Evolutionary conservation across 192 early-diverging fungal genomes (phyloP).

Genomic region (Podila verticillata): DNA sequence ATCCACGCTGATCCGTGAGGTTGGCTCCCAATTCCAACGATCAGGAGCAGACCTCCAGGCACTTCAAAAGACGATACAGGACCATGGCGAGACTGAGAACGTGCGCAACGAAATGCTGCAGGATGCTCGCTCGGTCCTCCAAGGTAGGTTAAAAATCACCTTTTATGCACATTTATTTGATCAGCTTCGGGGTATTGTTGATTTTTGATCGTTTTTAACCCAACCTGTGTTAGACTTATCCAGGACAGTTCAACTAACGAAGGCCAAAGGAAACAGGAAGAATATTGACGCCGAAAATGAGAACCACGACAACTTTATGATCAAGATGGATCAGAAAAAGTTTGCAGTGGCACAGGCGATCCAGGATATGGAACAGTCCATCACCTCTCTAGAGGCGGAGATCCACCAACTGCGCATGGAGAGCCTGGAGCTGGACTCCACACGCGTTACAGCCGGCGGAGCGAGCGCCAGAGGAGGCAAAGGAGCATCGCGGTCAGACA

Average conservation of each 20-base stretch:
- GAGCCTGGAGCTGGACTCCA: slow-evolving; percentile 24
- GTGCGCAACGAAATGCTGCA: slow-evolving; percentile 18
- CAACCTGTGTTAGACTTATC: slow-evolving; percentile 14
- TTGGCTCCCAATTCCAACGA: slow-evolving; percentile 33
- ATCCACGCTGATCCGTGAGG: slow-evolving; percentile 17
- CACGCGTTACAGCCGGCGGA: not conserved
- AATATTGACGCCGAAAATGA: slow-evolving; percentile 30
- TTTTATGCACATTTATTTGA: not conserved
- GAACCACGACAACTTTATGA: slow-evolving; percentile 26
- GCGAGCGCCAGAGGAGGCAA: not conserved
- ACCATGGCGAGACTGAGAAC: slow-evolving; percentile 26
- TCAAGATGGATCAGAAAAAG: slow-evolving; percentile 32
- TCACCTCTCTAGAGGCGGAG: slow-evolving; percentile 32
- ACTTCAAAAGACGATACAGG: slow-evolving; percentile 23
- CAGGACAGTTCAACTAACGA: slow-evolving; percentile 23
- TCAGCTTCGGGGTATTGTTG: not conserved
- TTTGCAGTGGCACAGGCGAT: slow-evolving; percentile 31
- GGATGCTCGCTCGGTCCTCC: slow-evolving; percentile 22
- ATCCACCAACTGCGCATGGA: slow-evolving; percentile 28
- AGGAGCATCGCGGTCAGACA: not conserved
- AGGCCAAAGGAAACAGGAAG: slow-evolving; percentile 20
- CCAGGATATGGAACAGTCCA: slow-evolving; percentile 35
- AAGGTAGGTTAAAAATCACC: slow-evolving; percentile 8
- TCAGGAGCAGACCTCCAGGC: slow-evolving; percentile 18
- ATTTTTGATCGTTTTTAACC: not conserved